Evolutionary conservation across 2,329 filamentous ascomycete species (phyloP).

Genomic region (Aspergillus ibericus): DNA sequence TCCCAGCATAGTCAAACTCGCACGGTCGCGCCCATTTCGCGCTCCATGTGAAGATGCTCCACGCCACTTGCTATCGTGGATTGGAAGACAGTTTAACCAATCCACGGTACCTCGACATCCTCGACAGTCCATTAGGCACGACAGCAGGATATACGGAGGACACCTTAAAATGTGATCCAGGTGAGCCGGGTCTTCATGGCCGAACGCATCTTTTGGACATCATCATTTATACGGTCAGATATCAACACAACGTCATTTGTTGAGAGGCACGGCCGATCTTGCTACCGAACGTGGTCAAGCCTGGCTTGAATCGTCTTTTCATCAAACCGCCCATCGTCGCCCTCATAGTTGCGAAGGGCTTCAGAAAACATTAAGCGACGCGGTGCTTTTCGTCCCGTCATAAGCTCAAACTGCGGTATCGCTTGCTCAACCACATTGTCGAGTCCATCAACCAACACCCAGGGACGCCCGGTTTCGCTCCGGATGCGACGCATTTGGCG

Average conservation of each 20-base stretch:
- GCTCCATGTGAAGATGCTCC: background rate
- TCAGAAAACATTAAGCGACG: conserved; percentile 69
- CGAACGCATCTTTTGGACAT: background rate
- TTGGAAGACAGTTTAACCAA: no score
- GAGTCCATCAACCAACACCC: conserved; percentile 74
- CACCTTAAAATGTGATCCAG: background rate
- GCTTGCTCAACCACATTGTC: conserved; percentile 77
- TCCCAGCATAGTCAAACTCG: background rate
- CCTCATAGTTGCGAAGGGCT: conserved; percentile 47
- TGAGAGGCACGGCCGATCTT: conserved; percentile 9
- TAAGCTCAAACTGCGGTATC: conserved; percentile 78
- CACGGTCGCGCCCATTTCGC: background rate
- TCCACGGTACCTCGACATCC: background rate
- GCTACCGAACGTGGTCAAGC: conserved; percentile 28
- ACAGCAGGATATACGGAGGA: background rate
- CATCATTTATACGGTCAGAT: background rate
- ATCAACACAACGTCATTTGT: background rate
- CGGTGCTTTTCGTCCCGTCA: conserved; percentile 72
- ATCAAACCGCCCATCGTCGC: conserved; percentile 37
- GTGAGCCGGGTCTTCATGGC: background rate
- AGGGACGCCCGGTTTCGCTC: conserved; percentile 54
- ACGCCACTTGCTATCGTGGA: background rate
- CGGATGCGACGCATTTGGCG: conserved; percentile 64
- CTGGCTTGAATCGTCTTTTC: conserved; percentile 40
- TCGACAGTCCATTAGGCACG: background rate